Conservation (phyloP, 2,329 filamentous ascomycete genomes). For the Coniochaeta hoffmannii region DNA sequence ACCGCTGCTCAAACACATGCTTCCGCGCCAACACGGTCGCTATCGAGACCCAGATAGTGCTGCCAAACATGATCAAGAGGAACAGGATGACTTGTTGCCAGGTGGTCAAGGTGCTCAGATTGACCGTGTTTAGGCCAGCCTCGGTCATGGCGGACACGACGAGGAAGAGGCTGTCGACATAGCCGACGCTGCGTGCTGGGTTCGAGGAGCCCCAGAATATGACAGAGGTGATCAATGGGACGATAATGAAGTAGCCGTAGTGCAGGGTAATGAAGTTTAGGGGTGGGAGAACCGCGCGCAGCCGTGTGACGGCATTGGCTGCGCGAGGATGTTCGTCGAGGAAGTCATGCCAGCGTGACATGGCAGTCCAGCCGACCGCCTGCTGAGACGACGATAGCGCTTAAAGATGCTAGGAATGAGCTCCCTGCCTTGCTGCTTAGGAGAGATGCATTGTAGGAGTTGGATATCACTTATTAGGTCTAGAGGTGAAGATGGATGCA, state of each 20-base stretch:
- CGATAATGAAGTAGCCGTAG: conserved; percentile 56
- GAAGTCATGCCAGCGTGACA: conserved; percentile 10
- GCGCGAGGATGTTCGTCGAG: conserved; percentile 7
- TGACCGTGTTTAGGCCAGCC: conserved; percentile 57
- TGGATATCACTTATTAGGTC: no score
- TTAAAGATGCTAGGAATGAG: no score
- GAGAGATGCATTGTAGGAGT: no score
- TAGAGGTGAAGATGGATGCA: no score
- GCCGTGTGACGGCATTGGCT: background rate
- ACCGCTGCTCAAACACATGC: conserved; percentile 53
- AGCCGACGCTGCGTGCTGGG: conserved; percentile 43
- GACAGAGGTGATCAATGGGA: conserved; percentile 45
- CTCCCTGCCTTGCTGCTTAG: no score
- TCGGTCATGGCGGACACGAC: conserved; percentile 60
- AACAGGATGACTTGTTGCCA: conserved; percentile 61
- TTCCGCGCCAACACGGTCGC: conserved; percentile 55
- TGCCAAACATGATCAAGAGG: conserved; percentile 54
- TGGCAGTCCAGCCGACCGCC: conserved; percentile 1
- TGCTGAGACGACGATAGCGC: background rate
- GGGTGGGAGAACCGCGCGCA: conserved; percentile 23
- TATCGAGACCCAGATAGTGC: conserved; percentile 56
- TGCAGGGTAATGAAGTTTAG: conserved; percentile 58
- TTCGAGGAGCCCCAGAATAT: conserved; percentile 53
- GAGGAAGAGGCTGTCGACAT: conserved; percentile 57
- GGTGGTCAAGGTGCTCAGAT: conserved; percentile 54